A percentile compares a stretch with the other conserved stretches of the same genome.
Conservation (phyloP, 2,329 filamentous ascomycete genomes). For the Calonectria henricotiae region DNA sequence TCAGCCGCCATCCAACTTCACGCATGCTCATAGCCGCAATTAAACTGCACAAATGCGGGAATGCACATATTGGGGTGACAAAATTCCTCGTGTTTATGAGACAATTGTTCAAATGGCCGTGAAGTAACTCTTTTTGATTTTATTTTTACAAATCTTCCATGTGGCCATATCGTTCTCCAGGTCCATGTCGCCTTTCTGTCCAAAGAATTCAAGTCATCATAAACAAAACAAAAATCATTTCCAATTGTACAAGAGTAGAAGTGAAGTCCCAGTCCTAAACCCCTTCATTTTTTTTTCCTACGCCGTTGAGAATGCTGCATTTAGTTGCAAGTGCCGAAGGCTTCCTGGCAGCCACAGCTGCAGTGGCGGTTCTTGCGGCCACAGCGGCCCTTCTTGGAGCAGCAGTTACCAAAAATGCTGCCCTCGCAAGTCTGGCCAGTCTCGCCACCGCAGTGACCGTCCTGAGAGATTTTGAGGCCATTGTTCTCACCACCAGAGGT, state of each 20-base stretch:
- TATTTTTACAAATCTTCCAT: constrained; percentile 29
- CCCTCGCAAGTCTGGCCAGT: constrained; percentile 61
- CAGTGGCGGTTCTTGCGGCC: constrained; percentile 58
- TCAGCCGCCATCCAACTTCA: neutral
- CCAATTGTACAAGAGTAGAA: constrained; percentile 49
- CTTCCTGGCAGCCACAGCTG: constrained; percentile 57
- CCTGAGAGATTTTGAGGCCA: constrained; percentile 56
- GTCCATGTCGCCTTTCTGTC: constrained; percentile 30
- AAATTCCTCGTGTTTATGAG: constrained; percentile 26
- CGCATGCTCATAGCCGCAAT: constrained; percentile 2
- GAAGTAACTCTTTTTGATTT: constrained; percentile 28
- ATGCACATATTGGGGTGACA: constrained; percentile 14
- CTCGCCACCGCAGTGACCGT: constrained; percentile 61
- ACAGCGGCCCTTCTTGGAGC: constrained; percentile 61
- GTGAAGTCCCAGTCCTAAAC: constrained; percentile 27
- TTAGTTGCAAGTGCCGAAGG: constrained; percentile 57
- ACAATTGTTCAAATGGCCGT: constrained; percentile 31
- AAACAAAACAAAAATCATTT: constrained; percentile 38
- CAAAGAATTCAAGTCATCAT: constrained; percentile 37
- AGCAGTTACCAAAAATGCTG: constrained; percentile 63
- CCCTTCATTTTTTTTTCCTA: neutral
- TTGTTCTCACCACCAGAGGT: constrained; percentile 29
- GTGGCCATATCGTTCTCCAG: constrained; percentile 36
- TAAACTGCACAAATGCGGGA: constrained; percentile 18
- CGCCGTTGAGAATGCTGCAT: constrained; percentile 1